phyloP scores from a whole-genome alignment of 1,139 yeast species.

The Taiozyma sp. region DNA sequence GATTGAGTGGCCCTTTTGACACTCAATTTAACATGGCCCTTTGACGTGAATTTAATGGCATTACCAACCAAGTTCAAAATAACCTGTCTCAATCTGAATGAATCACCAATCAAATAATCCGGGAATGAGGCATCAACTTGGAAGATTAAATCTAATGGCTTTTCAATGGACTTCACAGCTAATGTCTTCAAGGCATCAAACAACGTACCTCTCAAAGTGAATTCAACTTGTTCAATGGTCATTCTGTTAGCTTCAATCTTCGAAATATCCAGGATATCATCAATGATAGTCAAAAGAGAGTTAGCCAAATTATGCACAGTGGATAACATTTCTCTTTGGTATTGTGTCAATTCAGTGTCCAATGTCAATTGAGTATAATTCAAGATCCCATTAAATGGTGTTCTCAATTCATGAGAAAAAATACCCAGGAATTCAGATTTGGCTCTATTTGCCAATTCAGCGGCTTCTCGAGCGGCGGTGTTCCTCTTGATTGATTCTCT shows the following conservation, averaged over 20 bases:
- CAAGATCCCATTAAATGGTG: conserved; percentile 88
- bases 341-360: conserved; percentile 81
- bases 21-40: conserved; percentile 68
- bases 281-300: conserved; percentile 77
- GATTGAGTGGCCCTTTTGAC: conserved; percentile 43
- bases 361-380: conserved; percentile 88
- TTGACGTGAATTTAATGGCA: conserved; percentile 79
- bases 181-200: conserved; percentile 84
- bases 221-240: conserved; percentile 87
- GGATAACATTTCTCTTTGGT: conserved; percentile 84
- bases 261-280: conserved; percentile 84
- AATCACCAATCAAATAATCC: conserved; percentile 79
- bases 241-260: conserved; percentile 89
- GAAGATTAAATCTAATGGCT: conserved; percentile 71
- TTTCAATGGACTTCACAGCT: conserved; percentile 85
- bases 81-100: conserved; percentile 80
- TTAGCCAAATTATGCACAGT: conserved; percentile 85
- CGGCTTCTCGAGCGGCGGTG: conserved; percentile 90
- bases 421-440: conserved; percentile 85
- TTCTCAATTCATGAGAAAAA: conserved; percentile 87
- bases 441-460: conserved; percentile 82
- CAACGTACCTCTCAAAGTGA: conserved; percentile 77
- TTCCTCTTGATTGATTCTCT: conserved; percentile 86
- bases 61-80: conserved; percentile 80
- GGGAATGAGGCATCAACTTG: conserved; percentile 85